Evolutionary conservation across 495 filamentous ascomycete genomes (phyloP).

Genomic region (Hypoxylon perforatum): DNA sequence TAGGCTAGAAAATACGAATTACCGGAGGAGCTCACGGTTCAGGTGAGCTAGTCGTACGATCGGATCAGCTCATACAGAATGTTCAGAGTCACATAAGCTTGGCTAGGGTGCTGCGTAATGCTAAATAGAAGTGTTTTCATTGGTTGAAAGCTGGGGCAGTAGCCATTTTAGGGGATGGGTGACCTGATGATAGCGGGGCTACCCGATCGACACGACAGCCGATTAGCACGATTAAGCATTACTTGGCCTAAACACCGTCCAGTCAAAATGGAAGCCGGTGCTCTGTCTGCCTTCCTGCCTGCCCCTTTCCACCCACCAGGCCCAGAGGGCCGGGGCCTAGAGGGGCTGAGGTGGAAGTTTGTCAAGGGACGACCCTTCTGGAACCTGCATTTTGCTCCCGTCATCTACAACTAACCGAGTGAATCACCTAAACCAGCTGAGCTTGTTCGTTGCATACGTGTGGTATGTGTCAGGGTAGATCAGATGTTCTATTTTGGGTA

Average conservation of each 20-base stretch:
- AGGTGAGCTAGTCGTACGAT: slow-evolving; percentile 41
- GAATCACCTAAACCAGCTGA: not conserved
- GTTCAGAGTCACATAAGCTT: slow-evolving; percentile 32
- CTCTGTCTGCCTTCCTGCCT: slow-evolving; percentile 3
- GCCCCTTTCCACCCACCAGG: slow-evolving; percentile 10
- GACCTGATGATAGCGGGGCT: slow-evolving; percentile 39
- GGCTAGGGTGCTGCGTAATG: slow-evolving; percentile 36
- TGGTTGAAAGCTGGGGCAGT: slow-evolving; percentile 2
- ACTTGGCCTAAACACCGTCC: not conserved
- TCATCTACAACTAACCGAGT: not conserved
- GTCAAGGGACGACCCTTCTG: slow-evolving; percentile 8
- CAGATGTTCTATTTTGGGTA: slow-evolving; percentile 32
- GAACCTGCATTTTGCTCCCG: slow-evolving; percentile 1
- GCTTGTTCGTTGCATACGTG: not conserved
- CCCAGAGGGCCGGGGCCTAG: not conserved
- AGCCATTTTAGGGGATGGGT: slow-evolving; percentile 32
- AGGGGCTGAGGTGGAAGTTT: too few relatives aligned
- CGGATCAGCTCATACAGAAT: slow-evolving; percentile 34
- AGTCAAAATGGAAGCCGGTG: not conserved
- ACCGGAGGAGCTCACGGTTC: slow-evolving; percentile 33
- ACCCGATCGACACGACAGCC: slow-evolving; percentile 33
- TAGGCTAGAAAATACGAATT: slow-evolving; percentile 8
- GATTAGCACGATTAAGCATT: slow-evolving; percentile 2
- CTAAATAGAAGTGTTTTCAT: slow-evolving; percentile 18
- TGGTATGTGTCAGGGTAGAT: slow-evolving; percentile 16